Conservation (phyloP, 2,329 filamentous ascomycete species). For the Colletotrichum sp. region DNA sequence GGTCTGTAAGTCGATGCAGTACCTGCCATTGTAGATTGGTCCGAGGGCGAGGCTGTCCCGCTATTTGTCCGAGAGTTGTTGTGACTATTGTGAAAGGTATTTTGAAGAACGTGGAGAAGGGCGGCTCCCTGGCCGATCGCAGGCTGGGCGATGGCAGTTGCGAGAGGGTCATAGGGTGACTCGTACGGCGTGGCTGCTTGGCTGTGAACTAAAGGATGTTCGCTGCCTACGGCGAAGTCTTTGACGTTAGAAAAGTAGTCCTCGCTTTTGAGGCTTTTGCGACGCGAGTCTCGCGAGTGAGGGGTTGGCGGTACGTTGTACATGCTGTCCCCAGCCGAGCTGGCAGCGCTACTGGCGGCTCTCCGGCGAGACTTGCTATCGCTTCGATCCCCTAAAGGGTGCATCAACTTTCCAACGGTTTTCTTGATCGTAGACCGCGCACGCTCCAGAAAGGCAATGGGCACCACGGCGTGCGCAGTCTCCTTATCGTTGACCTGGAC, state of each 20-base stretch:
- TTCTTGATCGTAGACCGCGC: constrained; percentile 81
- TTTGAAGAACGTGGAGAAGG: neutral
- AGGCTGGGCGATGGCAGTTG: constrained; percentile 31
- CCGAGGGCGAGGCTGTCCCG: constrained; percentile 14
- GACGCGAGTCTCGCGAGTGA: constrained; percentile 56
- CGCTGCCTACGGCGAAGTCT: constrained; percentile 44
- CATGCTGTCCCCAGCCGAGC: constrained; percentile 64
- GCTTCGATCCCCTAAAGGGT: constrained; percentile 60
- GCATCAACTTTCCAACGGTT: constrained; percentile 67
- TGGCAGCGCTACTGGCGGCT: constrained; percentile 68
- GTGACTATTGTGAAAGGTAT: neutral
- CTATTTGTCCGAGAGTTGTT: constrained; percentile 4
- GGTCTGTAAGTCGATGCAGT: constrained; percentile 24
- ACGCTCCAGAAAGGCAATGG: constrained; percentile 84
- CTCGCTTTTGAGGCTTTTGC: constrained; percentile 60
- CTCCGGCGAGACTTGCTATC: constrained; percentile 60
- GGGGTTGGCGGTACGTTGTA: constrained; percentile 52
- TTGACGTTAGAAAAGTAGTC: constrained; percentile 56
- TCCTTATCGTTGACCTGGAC: constrained; percentile 94
- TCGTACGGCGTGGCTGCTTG: constrained; percentile 72
- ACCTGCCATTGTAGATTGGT: constrained; percentile 10
- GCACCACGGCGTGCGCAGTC: constrained; percentile 87
- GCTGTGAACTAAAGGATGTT: constrained; percentile 77
- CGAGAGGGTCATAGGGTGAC: constrained; percentile 45
- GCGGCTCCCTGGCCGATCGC: neutral